phyloP scores from a whole-genome alignment of 2,329 filamentous ascomycete genomes.

The Hymenoscyphus albidus region DNA sequence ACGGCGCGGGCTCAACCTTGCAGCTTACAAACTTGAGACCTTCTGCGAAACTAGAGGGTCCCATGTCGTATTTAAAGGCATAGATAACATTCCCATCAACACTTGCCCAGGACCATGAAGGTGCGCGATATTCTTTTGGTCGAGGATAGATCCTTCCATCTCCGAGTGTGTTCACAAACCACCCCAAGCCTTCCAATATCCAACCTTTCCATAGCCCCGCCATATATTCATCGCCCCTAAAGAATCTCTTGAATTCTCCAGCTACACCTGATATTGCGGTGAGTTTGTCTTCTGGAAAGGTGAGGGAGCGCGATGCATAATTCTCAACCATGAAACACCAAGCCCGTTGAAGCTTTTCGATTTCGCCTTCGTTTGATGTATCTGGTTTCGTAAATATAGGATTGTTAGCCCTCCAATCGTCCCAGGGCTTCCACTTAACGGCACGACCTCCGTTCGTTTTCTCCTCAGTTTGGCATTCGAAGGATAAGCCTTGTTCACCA shows the following conservation, averaged over 20 bases:
- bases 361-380: background rate
- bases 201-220: slow-evolving; percentile 3
- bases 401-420: background rate
- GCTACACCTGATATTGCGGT: background rate
- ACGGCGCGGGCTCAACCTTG: background rate
- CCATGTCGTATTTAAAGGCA: background rate
- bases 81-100: background rate
- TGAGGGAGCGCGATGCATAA: background rate
- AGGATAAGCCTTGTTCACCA: background rate
- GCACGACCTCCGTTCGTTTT: background rate
- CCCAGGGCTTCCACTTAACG: background rate
- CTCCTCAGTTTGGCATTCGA: background rate
- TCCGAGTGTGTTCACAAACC: background rate
- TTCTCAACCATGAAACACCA: background rate
- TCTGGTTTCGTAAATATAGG: background rate
- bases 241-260: background rate
- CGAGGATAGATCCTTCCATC: background rate
- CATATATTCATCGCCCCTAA: background rate
- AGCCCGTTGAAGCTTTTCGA: background rate
- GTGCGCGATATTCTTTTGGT: background rate
- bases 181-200: background rate
- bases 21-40: background rate
- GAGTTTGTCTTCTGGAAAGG: background rate
- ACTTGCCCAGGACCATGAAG: slow-evolving; percentile 5
- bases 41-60: background rate